Conservation (phyloP, 768 basidiomycete species). For the Phylloporus scabripes region DNA sequence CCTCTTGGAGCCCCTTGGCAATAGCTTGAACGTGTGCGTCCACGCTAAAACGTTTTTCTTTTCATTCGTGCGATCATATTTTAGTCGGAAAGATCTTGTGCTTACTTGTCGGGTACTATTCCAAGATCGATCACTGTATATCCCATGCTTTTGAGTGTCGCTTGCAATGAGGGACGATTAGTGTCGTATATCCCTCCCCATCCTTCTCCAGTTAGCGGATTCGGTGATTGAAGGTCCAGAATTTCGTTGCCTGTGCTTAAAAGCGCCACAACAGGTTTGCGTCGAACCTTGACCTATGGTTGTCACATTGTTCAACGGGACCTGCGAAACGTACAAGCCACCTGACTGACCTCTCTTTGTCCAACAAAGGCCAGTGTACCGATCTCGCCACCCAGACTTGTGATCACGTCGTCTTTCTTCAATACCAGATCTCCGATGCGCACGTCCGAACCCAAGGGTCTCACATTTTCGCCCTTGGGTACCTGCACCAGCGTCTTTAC, state of each 20-base stretch:
- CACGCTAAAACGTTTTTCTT: constrained; percentile 30
- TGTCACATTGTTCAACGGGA: background rate
- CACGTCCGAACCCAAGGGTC: constrained; percentile 71
- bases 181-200: constrained; percentile 84
- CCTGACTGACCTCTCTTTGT: constrained; percentile 49
- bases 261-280: constrained; percentile 71
- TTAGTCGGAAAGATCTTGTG: background rate
- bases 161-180: constrained; percentile 73
- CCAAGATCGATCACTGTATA: constrained; percentile 78
- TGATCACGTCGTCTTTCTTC: constrained; percentile 54
- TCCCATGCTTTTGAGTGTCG: constrained; percentile 65
- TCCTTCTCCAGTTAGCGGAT: constrained; percentile 28
- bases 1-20: constrained; percentile 47
- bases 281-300: constrained; percentile 58
- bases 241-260: constrained; percentile 87
- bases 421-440: constrained; percentile 61
- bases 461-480: constrained; percentile 62
- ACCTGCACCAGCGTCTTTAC: constrained; percentile 65
- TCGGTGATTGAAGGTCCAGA: constrained; percentile 49
- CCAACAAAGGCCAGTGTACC: constrained; percentile 81
- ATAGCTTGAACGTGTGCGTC: constrained; percentile 55
- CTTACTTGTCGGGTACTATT: constrained; percentile 70
- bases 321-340: background rate
- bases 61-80: constrained; percentile 1
- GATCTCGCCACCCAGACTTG: constrained; percentile 71